These are phyloP conservation scores for Prototheca stagnorum DNA, from an alignment of 163 green algal species.

Conservation along the genomic window DNA sequence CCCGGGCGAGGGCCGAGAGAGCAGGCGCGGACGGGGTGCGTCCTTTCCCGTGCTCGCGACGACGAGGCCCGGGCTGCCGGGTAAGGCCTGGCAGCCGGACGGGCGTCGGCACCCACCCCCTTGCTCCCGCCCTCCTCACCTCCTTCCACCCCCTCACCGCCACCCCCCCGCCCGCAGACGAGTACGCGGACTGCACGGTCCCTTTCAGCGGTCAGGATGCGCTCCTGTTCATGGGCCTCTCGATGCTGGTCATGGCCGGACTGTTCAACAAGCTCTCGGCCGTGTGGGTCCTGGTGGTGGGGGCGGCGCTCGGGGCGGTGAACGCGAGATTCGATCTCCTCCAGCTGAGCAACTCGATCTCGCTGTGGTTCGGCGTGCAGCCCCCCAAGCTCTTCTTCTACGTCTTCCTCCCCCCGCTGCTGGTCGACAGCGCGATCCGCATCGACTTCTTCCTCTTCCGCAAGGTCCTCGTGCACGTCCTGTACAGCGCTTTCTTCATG, in stretches of 20 bases:
- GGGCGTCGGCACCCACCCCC: too few relatives aligned
- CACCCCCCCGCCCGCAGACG: too few relatives aligned
- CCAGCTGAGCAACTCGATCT: conserved; percentile 59
- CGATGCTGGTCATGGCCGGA: conserved; percentile 27
- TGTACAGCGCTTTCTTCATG: conserved; percentile 59
- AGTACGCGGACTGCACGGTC: too few relatives aligned
- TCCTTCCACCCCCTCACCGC: too few relatives aligned
- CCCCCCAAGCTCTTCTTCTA: conserved; percentile 75
- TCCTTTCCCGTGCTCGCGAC: too few relatives aligned
- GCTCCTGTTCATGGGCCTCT: conserved; percentile 47
- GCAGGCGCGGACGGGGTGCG: too few relatives aligned
- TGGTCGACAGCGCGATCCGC: conserved; percentile 61
- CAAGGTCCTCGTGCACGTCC: neutral
- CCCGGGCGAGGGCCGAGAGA: too few relatives aligned
- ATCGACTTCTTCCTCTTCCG: conserved; percentile 75
- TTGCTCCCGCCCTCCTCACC: too few relatives aligned
- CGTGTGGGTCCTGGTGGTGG: conserved; percentile 41
- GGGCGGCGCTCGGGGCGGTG: conserved; percentile 9
- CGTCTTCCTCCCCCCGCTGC: conserved; percentile 73
- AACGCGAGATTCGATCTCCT: conserved; percentile 46
- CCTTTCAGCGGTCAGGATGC: conserved; percentile 34
- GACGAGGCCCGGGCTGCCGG: too few relatives aligned
- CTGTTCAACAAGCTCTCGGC: conserved; percentile 35
- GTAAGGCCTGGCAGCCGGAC: too few relatives aligned
- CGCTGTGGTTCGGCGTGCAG: conserved; percentile 55